These are phyloP conservation scores for Salvia hispanica DNA, from an alignment of 257 asterid species.

Conservation along the genomic window DNA sequence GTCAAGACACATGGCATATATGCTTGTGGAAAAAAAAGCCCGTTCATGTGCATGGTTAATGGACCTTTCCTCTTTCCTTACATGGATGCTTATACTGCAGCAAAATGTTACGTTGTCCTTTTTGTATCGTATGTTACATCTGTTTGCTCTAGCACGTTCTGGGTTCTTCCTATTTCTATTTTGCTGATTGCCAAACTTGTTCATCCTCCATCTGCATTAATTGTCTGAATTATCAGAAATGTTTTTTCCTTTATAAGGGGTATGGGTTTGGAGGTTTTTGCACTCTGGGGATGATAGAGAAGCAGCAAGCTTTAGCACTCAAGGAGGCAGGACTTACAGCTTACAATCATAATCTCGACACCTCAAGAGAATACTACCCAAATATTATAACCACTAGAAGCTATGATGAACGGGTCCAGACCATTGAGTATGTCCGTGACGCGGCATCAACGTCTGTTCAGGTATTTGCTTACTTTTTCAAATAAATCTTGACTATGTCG, in stretches of 20 bases:
- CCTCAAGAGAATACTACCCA: constrained; percentile 94
- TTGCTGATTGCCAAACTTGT: constrained; percentile 1
- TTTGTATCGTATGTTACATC: neutral
- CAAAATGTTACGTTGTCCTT: too few species aligned
- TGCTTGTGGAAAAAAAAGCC: constrained; percentile 3
- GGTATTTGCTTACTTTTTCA: constrained; percentile 37
- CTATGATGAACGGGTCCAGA: constrained; percentile 90
- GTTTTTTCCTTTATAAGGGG: constrained; percentile 51
- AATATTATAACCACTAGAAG: constrained; percentile 82
- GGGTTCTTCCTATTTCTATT: constrained; percentile 17
- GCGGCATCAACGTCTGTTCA: constrained; percentile 57
- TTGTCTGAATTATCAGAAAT: constrained; percentile 42
- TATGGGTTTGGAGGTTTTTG: constrained; percentile 99
- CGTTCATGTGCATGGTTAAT: neutral
- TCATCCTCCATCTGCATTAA: neutral
- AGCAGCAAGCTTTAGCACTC: constrained; percentile 90
- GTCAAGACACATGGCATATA: neutral
- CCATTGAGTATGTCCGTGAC: constrained; percentile 51
- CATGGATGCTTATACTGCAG: too few species aligned
- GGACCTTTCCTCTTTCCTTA: too few species aligned
- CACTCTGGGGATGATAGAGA: constrained; percentile 96
- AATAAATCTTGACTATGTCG: constrained; percentile 26
- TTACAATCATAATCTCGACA: constrained; percentile 95
- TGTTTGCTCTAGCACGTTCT: neutral
- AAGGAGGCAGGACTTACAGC: constrained; percentile 96